Conservation (phyloP, 208 protist genomes). For the Leishmania aethiopica region DNA sequence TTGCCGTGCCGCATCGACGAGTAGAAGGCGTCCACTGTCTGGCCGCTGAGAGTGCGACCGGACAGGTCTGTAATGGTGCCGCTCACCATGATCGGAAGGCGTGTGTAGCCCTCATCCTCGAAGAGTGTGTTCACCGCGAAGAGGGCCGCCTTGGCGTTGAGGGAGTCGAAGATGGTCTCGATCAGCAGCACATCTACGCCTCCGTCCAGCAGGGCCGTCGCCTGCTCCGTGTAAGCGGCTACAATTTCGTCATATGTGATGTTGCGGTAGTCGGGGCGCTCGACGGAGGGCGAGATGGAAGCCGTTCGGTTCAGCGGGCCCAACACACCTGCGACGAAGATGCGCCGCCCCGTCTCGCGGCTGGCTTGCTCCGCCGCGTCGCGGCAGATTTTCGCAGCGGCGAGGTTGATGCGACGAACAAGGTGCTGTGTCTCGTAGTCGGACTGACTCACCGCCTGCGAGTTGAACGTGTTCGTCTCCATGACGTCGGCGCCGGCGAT, state of each 20-base stretch:
- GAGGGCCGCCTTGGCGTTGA: constrained; percentile 93
- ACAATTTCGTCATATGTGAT: constrained; percentile 95
- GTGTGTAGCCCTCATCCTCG: constrained; percentile 61
- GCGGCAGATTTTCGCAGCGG: constrained; percentile 67
- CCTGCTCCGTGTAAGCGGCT: constrained; percentile 92
- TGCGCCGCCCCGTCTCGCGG: constrained; percentile 46
- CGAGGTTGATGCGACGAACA: constrained; percentile 87
- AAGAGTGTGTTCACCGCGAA: constrained; percentile 94
- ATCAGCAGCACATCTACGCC: constrained; percentile 95
- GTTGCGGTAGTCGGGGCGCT: constrained; percentile 93
- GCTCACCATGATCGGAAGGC: constrained; percentile 83
- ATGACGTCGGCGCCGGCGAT: constrained; percentile 95
- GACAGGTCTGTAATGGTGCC: constrained; percentile 94
- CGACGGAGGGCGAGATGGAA: constrained; percentile 95
- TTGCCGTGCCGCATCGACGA: constrained; percentile 85
- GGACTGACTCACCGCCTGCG: constrained; percentile 91
- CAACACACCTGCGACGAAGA: constrained; percentile 95
- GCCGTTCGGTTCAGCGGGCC: constrained; percentile 96
- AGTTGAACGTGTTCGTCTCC: constrained; percentile 98
- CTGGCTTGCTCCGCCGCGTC: constrained; percentile 53
- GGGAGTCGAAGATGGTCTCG: constrained; percentile 96
- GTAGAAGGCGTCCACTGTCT: constrained; percentile 97
- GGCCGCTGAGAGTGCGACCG: constrained; percentile 96
- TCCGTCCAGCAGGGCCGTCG: constrained; percentile 91
- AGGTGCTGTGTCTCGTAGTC: constrained; percentile 94